These are phyloP conservation scores for Debaryomyces sp. DNA, from an alignment of 1,139 yeast genomes.

Conservation along the genomic window DNA sequence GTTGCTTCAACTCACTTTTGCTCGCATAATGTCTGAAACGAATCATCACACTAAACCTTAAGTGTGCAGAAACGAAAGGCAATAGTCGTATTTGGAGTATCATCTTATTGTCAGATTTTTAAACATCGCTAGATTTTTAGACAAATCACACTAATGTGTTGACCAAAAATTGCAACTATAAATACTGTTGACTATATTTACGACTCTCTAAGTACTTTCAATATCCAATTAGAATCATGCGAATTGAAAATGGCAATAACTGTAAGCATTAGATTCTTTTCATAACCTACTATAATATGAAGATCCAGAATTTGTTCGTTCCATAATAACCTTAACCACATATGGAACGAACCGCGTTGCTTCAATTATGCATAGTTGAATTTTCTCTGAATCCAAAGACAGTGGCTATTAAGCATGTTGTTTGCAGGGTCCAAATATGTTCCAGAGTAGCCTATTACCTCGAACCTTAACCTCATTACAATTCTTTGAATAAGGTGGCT, in stretches of 20 bases:
- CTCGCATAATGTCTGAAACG: neutral
- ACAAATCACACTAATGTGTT: neutral
- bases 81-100: neutral
- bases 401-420: neutral
- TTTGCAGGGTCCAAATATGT: neutral
- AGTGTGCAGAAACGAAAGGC: neutral
- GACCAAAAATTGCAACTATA: neutral
- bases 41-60: neutral
- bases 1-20: slow-evolving; percentile 1
- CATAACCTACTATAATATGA: neutral
- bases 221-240: neutral
- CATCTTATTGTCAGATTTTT: neutral
- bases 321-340: neutral
- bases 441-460: neutral
- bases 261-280: neutral
- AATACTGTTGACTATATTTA: neutral
- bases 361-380: too few species aligned
- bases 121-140: too few species aligned
- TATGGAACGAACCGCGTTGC: too few species aligned
- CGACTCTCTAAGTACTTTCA: neutral
- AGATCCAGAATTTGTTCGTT: neutral
- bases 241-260: neutral
- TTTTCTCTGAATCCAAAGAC: neutral
- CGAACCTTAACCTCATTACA: neutral
- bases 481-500: neutral